Base-by-base conservation (phyloP, 192 early-diverging fungal genomes). In the Gaertneriomyces semiglobifer region DNA sequence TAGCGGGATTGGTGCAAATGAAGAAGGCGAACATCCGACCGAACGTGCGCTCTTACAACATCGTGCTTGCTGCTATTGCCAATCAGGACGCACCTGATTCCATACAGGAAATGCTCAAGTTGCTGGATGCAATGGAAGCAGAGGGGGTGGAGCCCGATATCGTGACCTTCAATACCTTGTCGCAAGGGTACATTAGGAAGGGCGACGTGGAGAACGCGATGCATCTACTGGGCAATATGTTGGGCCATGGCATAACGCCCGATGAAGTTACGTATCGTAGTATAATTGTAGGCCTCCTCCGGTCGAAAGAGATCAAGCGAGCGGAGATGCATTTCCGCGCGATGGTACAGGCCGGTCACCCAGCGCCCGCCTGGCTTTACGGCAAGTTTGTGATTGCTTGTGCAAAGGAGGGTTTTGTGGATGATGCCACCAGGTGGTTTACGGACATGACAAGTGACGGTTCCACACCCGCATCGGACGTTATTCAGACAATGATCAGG, bases 151-250 rank as follows among this genome's bases (percentile, higher is more conserved):
- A 41, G 0, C 74, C 74, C 11, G 69, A 64, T n/a, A 41, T 65
- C 53, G 56, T 66, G 44, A 75, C 74, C 11, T 75, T 62, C 65
- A 75, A 75, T 51, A 66, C 67, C 9, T 48, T 76, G 20, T 59
- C 71, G 14, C 53, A 76, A 25, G 46, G 40, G 12, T 67, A 70
- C 44, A n/a, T 72, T 14, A 57, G 64, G 19, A 44, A 38, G n/a
- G 53, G 53, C 7, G 62, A 77, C 9, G 58, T 59, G 8, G 46
- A 56, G n/a, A 38, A 62, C 3, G 70, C 68, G 14, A 64, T 69
- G 70, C 44, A 20, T 43, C 42, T 69, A 9, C 45, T 71, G 16
- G 44, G 63, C 44, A n/a, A 20, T 6, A 77, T 77, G 53, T 25
- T 62, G 9, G 62, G 51, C 18, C 47, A 25, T 12, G 58, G 70